Conservation (phyloP, 306 rosid genomes). For the Dryas drummondii region DNA sequence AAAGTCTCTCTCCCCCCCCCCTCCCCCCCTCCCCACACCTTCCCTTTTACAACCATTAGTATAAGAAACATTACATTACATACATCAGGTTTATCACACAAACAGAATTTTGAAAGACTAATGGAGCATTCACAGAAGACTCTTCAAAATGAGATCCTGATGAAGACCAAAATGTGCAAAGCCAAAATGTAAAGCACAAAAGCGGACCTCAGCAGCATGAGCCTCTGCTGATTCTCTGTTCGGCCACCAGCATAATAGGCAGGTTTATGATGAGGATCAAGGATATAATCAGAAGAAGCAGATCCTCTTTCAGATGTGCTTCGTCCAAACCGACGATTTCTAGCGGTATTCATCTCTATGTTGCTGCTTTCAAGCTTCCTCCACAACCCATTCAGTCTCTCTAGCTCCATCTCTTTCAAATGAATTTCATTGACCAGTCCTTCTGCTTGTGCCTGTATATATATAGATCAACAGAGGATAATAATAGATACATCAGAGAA, state of each 20-base stretch:
- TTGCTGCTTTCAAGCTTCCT: conserved; percentile 46
- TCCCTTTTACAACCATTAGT: no score
- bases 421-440: conserved; percentile 72
- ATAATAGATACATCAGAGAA: background rate
- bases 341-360: conserved; percentile 46
- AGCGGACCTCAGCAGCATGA: conserved; percentile 79
- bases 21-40: background rate
- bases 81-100: background rate
- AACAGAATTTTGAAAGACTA: conserved; percentile 4
- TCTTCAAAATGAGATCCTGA: conserved; percentile 70
- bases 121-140: background rate
- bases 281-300: conserved; percentile 50
- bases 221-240: conserved; percentile 75
- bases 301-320: conserved; percentile 50
- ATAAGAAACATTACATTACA: background rate
- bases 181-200: conserved; percentile 88
- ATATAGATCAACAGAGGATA: background rate
- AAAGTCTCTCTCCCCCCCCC: background rate
- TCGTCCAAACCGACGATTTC: conserved; percentile 70
- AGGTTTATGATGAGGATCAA: conserved; percentile 51
- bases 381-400: conserved; percentile 67
- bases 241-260: conserved; percentile 47
- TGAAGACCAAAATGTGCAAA: conserved; percentile 70
- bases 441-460: conserved; percentile 85
- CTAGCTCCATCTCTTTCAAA: conserved; percentile 76